These are phyloP conservation scores for Whalleya microplaca DNA, from an alignment of 2,329 filamentous ascomycete genomes.

Conservation along the genomic window DNA sequence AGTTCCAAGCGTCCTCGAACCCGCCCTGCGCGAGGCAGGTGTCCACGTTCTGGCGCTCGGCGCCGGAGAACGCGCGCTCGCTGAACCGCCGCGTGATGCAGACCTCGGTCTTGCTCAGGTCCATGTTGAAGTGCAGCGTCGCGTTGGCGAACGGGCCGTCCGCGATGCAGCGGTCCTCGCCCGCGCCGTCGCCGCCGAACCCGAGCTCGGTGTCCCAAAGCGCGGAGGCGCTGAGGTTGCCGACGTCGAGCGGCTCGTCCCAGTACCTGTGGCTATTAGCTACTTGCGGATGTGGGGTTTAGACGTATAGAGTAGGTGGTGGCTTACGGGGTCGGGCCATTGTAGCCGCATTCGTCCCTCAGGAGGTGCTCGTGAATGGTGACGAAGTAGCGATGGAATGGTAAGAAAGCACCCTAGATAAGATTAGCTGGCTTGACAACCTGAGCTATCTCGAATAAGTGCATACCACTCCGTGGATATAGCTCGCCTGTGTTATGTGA, in stretches of 20 bases:
- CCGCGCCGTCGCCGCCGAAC: slow-evolving; percentile 40
- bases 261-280: slow-evolving; percentile 37
- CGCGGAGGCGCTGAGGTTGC: slow-evolving; percentile 30
- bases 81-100: slow-evolving; percentile 32
- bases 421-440: background rate
- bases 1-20: slow-evolving; percentile 21
- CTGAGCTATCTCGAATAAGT: background rate
- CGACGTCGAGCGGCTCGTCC: slow-evolving; percentile 40
- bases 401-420: slow-evolving; percentile 37
- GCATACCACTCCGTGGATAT: slow-evolving; percentile 36
- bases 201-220: slow-evolving; percentile 37
- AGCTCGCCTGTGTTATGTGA: slow-evolving; percentile 35
- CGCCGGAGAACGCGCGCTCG: slow-evolving; percentile 18
- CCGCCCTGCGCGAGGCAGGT: slow-evolving; percentile 11
- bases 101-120: slow-evolving; percentile 23
- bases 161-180: slow-evolving; percentile 33
- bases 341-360: slow-evolving; percentile 36
- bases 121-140: slow-evolving; percentile 35
- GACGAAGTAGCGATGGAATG: slow-evolving; percentile 42
- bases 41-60: slow-evolving; percentile 15
- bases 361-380: slow-evolving; percentile 38
- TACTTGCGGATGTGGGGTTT: background rate
- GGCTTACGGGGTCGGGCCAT: slow-evolving; percentile 29
- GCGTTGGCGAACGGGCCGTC: slow-evolving; percentile 42
- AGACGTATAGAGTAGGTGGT: too few relatives aligned